Conservation (phyloP, 495 filamentous ascomycete species). For the Beverwykella pulmonaria region DNA sequence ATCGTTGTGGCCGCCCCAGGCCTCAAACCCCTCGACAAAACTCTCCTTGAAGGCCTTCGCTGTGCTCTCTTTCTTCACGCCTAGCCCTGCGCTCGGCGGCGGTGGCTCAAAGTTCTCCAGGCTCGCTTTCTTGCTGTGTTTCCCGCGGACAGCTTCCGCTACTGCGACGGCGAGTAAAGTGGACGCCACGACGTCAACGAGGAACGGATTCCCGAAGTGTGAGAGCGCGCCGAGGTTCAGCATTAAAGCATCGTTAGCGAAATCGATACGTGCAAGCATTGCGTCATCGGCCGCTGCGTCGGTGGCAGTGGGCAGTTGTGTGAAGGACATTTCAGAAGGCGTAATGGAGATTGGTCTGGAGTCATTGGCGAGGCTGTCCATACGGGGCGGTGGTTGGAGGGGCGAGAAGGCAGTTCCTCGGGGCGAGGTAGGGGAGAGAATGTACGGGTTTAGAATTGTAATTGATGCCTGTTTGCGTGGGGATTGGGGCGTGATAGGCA, state of each 20-base stretch:
- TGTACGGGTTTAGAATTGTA: constrained; percentile 39
- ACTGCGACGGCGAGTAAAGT: constrained; percentile 69
- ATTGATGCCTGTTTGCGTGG: constrained; percentile 29
- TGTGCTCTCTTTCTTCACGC: constrained; percentile 7
- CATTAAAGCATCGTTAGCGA: constrained; percentile 51
- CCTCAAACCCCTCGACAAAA: constrained; percentile 31
- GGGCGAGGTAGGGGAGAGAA: constrained; percentile 32
- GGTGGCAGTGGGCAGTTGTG: constrained; percentile 46
- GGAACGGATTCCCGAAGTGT: constrained; percentile 63
- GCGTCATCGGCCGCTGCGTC: constrained; percentile 50
- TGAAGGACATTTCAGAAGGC: constrained; percentile 39
- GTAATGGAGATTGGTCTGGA: constrained; percentile 28
- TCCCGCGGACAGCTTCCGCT: constrained; percentile 38
- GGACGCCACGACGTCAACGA: constrained; percentile 72
- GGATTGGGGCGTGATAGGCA: constrained; percentile 20
- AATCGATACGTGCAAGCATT: constrained; percentile 54
- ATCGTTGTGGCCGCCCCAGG: constrained; percentile 21
- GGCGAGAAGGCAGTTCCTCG: constrained; percentile 29
- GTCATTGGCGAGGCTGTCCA: background rate
- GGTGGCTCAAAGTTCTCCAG: constrained; percentile 33
- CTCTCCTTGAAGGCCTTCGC: constrained; percentile 32
- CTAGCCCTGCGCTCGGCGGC: constrained; percentile 21
- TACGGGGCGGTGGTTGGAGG: constrained; percentile 13
- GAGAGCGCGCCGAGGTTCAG: constrained; percentile 52
- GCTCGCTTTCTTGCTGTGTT: constrained; percentile 1